These are phyloP conservation scores for Beta lomatogona DNA, from an alignment of 179 eudicot species.

Conservation along the genomic window DNA sequence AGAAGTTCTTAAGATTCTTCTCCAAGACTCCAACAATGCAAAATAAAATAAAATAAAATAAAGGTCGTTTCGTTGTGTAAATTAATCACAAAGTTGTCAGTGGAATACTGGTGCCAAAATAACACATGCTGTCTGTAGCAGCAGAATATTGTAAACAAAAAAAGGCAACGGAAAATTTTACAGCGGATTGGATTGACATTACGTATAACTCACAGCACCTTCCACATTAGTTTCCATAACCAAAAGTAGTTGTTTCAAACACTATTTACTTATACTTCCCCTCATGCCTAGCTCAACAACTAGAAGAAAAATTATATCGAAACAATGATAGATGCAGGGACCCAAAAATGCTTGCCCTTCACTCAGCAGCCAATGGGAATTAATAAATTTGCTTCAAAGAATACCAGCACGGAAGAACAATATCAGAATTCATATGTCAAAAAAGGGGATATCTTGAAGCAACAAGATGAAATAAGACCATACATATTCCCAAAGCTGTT, in stretches of 20 bases:
- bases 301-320: no score
- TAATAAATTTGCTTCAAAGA: not conserved
- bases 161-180: not conserved
- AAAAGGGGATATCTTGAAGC: not conserved
- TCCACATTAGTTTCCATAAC: not conserved
- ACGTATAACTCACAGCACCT: not conserved
- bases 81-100: not conserved
- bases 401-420: not conserved
- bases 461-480: constrained; percentile 24
- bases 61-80: not conserved
- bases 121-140: not conserved
- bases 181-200: not conserved
- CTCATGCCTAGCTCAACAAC: not conserved
- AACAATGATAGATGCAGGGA: not conserved
- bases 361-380: not conserved
- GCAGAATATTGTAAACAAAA: not conserved
- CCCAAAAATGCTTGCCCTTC: not conserved
- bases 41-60: not conserved
- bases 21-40: not conserved
- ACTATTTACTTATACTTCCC: not conserved
- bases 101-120: not conserved
- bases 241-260: not conserved
- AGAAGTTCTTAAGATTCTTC: not conserved
- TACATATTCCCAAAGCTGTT: constrained; percentile 96
- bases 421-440: not conserved